Evolutionary conservation across 352 stramenopile species (phyloP).

Genomic region (Globisporangium mamillatum): DNA sequence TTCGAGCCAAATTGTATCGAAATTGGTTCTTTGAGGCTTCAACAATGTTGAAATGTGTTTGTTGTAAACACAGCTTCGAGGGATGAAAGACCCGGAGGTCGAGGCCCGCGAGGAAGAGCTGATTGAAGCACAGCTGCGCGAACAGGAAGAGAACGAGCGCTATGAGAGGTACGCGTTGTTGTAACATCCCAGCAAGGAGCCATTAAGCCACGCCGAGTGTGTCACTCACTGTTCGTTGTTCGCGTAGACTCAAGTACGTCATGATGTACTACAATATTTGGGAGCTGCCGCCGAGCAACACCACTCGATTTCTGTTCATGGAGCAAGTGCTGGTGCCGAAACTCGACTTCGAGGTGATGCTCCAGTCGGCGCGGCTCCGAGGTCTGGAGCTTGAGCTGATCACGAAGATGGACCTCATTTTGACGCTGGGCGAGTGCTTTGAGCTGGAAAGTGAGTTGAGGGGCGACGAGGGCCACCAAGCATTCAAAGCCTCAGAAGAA

Average conservation of each 20-base stretch:
- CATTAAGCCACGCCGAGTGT: background rate
- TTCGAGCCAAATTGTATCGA: constrained; percentile 6
- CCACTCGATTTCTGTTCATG: constrained; percentile 76
- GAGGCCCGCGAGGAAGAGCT: constrained; percentile 46
- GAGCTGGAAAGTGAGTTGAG: constrained; percentile 68
- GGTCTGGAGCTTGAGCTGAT: constrained; percentile 74
- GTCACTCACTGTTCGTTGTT: background rate
- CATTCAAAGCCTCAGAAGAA: constrained; percentile 44
- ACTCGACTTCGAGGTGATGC: constrained; percentile 70
- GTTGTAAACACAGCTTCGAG: constrained; percentile 28
- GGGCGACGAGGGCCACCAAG: constrained; percentile 37
- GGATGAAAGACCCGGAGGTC: constrained; percentile 39
- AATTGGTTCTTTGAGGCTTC: background rate
- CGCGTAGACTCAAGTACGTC: constrained; percentile 52
- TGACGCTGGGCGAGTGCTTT: constrained; percentile 82
- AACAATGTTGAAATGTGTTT: background rate
- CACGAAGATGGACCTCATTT: constrained; percentile 87
- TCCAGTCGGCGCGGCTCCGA: constrained; percentile 57
- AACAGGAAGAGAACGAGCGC: constrained; percentile 46
- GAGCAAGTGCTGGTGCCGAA: constrained; percentile 81
- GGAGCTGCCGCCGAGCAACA: constrained; percentile 81
- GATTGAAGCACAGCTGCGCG: constrained; percentile 38
- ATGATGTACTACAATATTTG: constrained; percentile 87
- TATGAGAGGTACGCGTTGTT: constrained; percentile 41
- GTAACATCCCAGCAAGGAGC: no score